A percentile compares a stretch with the other conserved stretches of the same genome.
Evolutionary conservation across 2,329 filamentous ascomycete genomes (phyloP).

Genomic region (Penicillium sp.): DNA sequence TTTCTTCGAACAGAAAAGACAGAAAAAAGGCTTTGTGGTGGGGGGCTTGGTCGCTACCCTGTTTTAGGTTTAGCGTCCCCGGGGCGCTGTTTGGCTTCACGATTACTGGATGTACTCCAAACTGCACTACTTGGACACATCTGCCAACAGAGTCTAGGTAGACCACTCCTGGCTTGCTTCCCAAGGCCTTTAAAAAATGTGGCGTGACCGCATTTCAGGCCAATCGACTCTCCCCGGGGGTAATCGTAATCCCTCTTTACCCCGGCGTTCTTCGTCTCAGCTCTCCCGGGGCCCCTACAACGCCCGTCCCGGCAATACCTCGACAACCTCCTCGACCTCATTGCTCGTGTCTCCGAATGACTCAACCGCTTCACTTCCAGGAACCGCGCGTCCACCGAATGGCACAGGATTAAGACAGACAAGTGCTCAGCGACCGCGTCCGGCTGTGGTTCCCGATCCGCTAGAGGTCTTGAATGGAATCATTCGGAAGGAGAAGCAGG

Average conservation of each 20-base stretch:
- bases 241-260: constrained; percentile 68
- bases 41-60: constrained; percentile 32
- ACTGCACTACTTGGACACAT: not conserved
- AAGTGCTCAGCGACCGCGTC: constrained; percentile 50
- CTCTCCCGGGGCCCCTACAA: constrained; percentile 69
- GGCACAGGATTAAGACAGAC: constrained; percentile 66
- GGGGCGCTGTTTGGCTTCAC: constrained; percentile 10
- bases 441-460: constrained; percentile 64
- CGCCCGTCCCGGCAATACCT: constrained; percentile 66
- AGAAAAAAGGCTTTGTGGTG: constrained; percentile 35
- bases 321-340: constrained; percentile 76
- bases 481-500: constrained; percentile 45
- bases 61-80: constrained; percentile 26
- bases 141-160: not conserved
- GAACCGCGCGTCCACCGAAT: constrained; percentile 65
- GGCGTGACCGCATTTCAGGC: constrained; percentile 82
- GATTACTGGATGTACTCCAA: not conserved
- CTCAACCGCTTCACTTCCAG: constrained; percentile 73
- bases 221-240: constrained; percentile 66
- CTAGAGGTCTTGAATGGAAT: constrained; percentile 67
- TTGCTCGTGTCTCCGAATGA: constrained; percentile 70
- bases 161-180: not conserved
- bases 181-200: constrained; percentile 59
- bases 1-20: constrained; percentile 16
- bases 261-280: constrained; percentile 66